Percentiles rank a stretch among this genome's conserved stretches.
Conservation (phyloP, 768 basidiomycete genomes). For the Cystofilobasidium capitatum region DNA sequence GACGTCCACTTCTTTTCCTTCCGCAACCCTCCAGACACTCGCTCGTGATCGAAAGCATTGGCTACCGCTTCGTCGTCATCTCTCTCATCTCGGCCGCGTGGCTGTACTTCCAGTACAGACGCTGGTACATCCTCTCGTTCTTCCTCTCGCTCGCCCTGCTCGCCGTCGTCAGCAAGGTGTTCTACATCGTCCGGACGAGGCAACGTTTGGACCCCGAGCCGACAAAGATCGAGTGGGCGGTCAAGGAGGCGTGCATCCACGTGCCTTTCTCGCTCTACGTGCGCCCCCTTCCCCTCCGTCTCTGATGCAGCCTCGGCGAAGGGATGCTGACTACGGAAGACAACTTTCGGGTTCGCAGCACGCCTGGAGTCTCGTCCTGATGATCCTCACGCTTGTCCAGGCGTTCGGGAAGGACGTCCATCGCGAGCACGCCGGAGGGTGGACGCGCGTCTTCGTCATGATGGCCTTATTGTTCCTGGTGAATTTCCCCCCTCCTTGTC, state of each 20-base stretch:
- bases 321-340: not conserved
- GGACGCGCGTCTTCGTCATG: constrained; percentile 94
- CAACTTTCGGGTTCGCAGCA: constrained; percentile 28
- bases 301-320: not conserved
- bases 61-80: constrained; percentile 85
- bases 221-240: constrained; percentile 1
- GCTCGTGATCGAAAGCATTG: constrained; percentile 71
- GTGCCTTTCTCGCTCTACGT: constrained; percentile 84
- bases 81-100: constrained; percentile 63
- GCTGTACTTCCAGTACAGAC: constrained; percentile 21
- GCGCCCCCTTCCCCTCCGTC: not conserved
- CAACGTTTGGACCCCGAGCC: constrained; percentile 7
- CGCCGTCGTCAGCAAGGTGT: constrained; percentile 21
- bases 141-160: constrained; percentile 18
- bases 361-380: constrained; percentile 38
- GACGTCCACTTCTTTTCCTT: not conserved
- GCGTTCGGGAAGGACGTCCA: constrained; percentile 59
- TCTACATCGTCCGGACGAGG: constrained; percentile 18
- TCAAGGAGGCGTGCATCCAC: constrained; percentile 20
- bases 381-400: constrained; percentile 39
- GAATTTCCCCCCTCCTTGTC: not conserved
- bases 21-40: not conserved
- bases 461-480: constrained; percentile 44
- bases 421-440: constrained; percentile 59
- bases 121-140: constrained; percentile 26